Evolutionary conservation across 805 yeast species (phyloP), one percentile per base, ranked within the genome.

Genomic region (Wickerhamiella siamensis): DNA sequence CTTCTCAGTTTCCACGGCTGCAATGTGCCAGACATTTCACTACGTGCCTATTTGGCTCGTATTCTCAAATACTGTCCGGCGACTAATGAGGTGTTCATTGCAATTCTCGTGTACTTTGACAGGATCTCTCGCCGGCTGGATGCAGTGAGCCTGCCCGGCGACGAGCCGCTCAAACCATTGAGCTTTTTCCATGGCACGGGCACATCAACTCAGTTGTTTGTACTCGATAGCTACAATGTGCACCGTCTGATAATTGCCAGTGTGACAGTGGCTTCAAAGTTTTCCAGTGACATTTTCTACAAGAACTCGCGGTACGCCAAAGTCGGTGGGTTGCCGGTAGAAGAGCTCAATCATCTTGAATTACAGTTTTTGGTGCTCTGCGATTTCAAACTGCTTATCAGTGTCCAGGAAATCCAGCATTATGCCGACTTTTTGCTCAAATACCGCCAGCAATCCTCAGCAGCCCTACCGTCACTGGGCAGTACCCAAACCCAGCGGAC

Each of bases 31-130:
- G 95, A 93, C n/a, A 91, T 91, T 41, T 75, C 87, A 10, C 70
- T 91, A 38, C 86, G 84, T 53, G 91, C 94, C 17, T 91, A 91
- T 58, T 69, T 91, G 45, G 73, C 83, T 34, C 75, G 98, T 56
- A 88, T 91, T 22, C 73, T 88, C 58, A 88, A 88, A 61, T 91
- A 91, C 63, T 91, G 99, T 60, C 97, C 99, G 0, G 91, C 91
- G n/a, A 87, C 98, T 2, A 88, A 88, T 61, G 97, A 91, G 58
- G 97, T 91, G 27, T 91, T 87, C 60, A 64, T 91, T 38, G 79
- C 95, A 31, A 63, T 91, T 29, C 67, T 91, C 52, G 96, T 91
- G 24, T 91, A 91, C 60, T 86, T 91, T 63, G 99, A 91, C 62
- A 67, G 97, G 47, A 84, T 88, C 36, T 91, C 94, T 16, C 83